Base-by-base conservation (phyloP, 2,329 filamentous ascomycete species). In the Ophiostoma australiae region DNA sequence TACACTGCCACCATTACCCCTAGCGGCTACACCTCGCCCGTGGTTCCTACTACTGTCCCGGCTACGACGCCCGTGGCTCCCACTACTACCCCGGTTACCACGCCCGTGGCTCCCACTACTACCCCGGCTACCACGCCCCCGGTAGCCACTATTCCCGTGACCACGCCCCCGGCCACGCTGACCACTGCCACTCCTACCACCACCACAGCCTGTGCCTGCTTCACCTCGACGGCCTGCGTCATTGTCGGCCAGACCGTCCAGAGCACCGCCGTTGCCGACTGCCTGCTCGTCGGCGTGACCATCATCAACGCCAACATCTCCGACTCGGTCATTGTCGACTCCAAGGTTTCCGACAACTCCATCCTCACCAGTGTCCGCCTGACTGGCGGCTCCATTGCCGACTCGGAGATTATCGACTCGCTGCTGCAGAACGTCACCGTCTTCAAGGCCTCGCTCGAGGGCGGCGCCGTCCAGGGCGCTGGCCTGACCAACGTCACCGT, bases 401-500 rank as follows among this genome's bases (percentile, higher is more conserved):
- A 70, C 69, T 68, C 72, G 23, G 20, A 20, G 7, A 63, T 73
- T 33, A n/a, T 39, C 23, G 35, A 48, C 33, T 61, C 48, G 33
- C 63, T 66, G 23, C 73, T 71, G 66, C 73, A 72, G 52, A 72
- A 70, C 70, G 69, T 72, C 2, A 73, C 70, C 17, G 44, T 73
- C 23, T 13, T 58, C 23, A 67, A 68, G 70, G 67, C 58, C 17
- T 15, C 31, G 17, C 48, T 72, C 11, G 23, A 15, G 11, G 69
- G 48, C 23, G 71, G 71, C 13, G 66, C 70, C 35, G 20, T 72
- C 27, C 71, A 72, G 71, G 72, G 70, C 66, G n/a, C 66, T 20
- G 68, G 68, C 48, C 71, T 73, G 15, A n/a, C 55, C 23, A 68
- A 70, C 31, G 68, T 70, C 5, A 52, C 67, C 81, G 67, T 93